Evolutionary conservation across 495 filamentous ascomycete genomes (phyloP).

Genomic region (Podospora anserina): DNA sequence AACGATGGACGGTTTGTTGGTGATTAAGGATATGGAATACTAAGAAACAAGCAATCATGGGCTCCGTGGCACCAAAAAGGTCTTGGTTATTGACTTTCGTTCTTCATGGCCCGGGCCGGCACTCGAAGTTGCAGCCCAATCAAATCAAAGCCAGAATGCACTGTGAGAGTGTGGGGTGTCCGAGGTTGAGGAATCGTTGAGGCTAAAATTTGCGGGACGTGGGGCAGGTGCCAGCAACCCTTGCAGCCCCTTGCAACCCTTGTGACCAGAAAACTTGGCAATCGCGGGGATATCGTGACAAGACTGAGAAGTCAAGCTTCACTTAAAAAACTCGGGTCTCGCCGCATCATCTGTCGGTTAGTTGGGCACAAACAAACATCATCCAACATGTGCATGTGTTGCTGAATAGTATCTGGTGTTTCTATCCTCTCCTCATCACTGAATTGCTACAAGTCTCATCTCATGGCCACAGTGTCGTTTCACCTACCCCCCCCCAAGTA

Average conservation of each 20-base stretch:
- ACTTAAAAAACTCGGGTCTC: not conserved
- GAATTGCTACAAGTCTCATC: not conserved
- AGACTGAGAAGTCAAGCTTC: not conserved
- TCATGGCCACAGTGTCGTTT: not conserved
- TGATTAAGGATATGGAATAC: not conserved
- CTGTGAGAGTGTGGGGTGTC: not conserved
- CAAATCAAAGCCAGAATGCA: slow-evolving; percentile 5
- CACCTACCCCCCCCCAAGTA: not conserved
- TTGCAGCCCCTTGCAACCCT: slow-evolving; percentile 1
- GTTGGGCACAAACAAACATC: not conserved
- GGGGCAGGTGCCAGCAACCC: slow-evolving; percentile 9
- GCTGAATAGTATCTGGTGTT: not conserved
- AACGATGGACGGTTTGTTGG: not conserved
- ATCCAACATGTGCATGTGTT: not conserved
- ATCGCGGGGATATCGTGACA: slow-evolving; percentile 8
- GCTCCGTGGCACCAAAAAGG: not conserved
- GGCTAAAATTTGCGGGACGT: slow-evolving; percentile 9
- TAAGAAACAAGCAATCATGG: not conserved
- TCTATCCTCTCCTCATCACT: not conserved
- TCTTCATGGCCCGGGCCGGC: not conserved
- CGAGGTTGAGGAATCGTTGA: slow-evolving; percentile 11
- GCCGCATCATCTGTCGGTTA: not conserved
- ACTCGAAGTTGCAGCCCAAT: slow-evolving; percentile 8
- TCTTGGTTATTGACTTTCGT: not conserved
- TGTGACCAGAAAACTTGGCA: slow-evolving; percentile 11